Evolutionary conservation across 345 rosid genomes (phyloP).

Genomic region (Schrenkiella parvula): DNA sequence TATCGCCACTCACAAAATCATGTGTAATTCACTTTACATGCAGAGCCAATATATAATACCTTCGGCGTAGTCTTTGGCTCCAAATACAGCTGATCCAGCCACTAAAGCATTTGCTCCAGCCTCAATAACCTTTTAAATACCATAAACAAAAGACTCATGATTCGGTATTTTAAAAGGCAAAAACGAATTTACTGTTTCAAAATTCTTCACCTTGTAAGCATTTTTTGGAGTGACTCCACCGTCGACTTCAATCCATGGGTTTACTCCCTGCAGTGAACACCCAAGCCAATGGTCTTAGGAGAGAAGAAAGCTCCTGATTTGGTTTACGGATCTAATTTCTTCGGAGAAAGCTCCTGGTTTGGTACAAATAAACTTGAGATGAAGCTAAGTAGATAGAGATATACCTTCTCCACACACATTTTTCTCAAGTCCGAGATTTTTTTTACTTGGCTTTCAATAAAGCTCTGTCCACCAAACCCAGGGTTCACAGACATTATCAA

Average conservation of each 20-base stretch:
- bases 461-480: constrained; percentile 96
- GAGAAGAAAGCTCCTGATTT: neutral
- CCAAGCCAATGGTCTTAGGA: neutral
- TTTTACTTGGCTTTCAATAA: constrained; percentile 93
- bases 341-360: no score
- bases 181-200: constrained; percentile 6
- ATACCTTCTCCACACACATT: constrained; percentile 80
- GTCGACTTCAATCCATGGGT: constrained; percentile 96
- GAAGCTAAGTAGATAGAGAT: neutral
- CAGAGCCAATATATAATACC: constrained; percentile 35
- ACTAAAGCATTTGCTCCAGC: constrained; percentile 94
- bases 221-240: constrained; percentile 91
- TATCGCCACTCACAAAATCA: neutral
- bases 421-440: constrained; percentile 81
- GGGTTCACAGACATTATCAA: constrained; percentile 98
- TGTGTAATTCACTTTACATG: neutral
- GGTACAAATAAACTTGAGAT: neutral
- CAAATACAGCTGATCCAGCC: constrained; percentile 94
- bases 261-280: constrained; percentile 57
- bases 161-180: neutral
- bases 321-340: neutral
- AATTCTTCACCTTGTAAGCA: constrained; percentile 62
- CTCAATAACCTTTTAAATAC: constrained; percentile 61
- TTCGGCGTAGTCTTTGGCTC: constrained; percentile 91
- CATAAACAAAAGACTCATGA: neutral